Percentiles rank a stretch among this genome's conserved stretches.
These are phyloP conservation scores for Iris macrosiphon DNA, from an alignment of 106 monocot genomes.

Conservation along the genomic window DNA sequence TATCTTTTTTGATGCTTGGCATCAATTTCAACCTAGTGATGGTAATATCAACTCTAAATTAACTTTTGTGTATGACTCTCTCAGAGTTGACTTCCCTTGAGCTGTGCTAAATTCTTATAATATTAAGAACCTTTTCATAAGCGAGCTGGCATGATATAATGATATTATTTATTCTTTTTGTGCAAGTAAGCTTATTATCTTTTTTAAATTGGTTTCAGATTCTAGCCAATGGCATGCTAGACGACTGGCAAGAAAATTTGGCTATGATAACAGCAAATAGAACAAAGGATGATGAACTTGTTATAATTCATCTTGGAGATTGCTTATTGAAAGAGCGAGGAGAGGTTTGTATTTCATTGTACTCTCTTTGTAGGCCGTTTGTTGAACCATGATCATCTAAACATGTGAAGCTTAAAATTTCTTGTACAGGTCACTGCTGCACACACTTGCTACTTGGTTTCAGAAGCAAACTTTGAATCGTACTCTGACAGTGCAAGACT, in stretches of 20 bases:
- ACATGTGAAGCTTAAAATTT: constrained; percentile 4
- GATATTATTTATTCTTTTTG: not conserved
- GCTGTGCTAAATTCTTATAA: not conserved
- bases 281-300: constrained; percentile 90
- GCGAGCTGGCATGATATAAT: too few relatives aligned
- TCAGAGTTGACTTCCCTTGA: not conserved
- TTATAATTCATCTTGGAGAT: constrained; percentile 93
- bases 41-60: too few relatives aligned
- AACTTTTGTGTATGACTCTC: too few relatives aligned
- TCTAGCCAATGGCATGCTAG: constrained; percentile 58
- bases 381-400: not conserved
- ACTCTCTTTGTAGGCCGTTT: not conserved
- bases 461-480: constrained; percentile 82
- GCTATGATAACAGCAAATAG: constrained; percentile 92
- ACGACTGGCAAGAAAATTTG: constrained; percentile 95
- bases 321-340: constrained; percentile 90
- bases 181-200: not conserved
- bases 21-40: too few relatives aligned
- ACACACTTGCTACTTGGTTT: constrained; percentile 89
- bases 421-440: constrained; percentile 75
- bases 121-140: constrained; percentile 1
- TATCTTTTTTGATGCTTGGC: too few relatives aligned
- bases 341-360: constrained; percentile 46
- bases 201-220: constrained; percentile 30
- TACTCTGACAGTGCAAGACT: constrained; percentile 78